Conservation (phyloP, 2,329 filamentous ascomycete species). For the Penicillium sp. region DNA sequence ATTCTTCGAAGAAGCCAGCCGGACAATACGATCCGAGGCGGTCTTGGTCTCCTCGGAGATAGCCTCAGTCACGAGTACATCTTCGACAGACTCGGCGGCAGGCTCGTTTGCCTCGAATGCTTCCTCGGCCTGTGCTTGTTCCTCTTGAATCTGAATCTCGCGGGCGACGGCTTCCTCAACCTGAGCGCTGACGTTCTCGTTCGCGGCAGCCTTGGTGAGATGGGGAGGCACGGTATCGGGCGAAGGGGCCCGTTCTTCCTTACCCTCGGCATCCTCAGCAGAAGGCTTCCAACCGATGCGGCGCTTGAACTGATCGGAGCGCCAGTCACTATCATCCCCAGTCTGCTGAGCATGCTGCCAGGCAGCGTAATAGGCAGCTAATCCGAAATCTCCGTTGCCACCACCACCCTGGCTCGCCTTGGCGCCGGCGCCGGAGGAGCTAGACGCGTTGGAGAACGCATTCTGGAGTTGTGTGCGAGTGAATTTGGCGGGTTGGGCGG, state of each 20-base stretch:
- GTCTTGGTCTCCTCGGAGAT: slow-evolving; percentile 62
- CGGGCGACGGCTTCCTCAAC: slow-evolving; percentile 81
- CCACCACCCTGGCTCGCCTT: slow-evolving; percentile 59
- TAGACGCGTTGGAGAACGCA: slow-evolving; percentile 64
- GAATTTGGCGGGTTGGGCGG: slow-evolving; percentile 52
- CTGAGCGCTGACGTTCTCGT: slow-evolving; percentile 62
- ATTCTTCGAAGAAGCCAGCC: slow-evolving; percentile 67
- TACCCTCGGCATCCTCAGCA: slow-evolving; percentile 37
- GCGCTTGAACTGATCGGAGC: slow-evolving; percentile 84
- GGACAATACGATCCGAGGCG: slow-evolving; percentile 75
- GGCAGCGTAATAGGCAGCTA: slow-evolving; percentile 90
- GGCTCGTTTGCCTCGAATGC: slow-evolving; percentile 32
- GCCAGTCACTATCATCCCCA: slow-evolving; percentile 77
- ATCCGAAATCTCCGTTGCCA: slow-evolving; percentile 57
- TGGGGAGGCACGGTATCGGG: slow-evolving; percentile 51
- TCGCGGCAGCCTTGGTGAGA: slow-evolving; percentile 53
- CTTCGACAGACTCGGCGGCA: slow-evolving; percentile 28
- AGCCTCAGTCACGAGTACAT: slow-evolving; percentile 44
- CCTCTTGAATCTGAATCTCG: slow-evolving; percentile 65
- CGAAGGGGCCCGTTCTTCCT: slow-evolving; percentile 25
- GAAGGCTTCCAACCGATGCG: slow-evolving; percentile 80
- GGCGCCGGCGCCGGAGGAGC: slow-evolving; percentile 51
- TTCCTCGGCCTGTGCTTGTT: slow-evolving; percentile 46
- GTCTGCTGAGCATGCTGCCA: slow-evolving; percentile 74
- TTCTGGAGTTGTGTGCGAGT: slow-evolving; percentile 66